These are phyloP conservation scores for Bathelium albidoporum DNA, from an alignment of 495 filamentous ascomycete genomes.

Conservation along the genomic window DNA sequence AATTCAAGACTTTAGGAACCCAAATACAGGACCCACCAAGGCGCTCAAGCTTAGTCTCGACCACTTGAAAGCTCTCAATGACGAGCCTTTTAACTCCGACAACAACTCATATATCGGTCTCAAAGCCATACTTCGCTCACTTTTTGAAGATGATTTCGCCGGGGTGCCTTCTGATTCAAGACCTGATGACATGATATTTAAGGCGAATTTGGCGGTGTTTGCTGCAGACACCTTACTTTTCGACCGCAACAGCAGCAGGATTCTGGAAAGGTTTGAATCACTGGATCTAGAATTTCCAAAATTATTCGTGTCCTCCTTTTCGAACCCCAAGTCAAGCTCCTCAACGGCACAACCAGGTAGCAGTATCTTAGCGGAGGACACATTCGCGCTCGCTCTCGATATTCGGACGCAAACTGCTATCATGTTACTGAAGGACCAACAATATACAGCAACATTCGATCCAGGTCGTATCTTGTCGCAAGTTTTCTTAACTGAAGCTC, in stretches of 20 bases:
- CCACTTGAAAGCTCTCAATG: conserved; percentile 10
- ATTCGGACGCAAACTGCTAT: conserved; percentile 8
- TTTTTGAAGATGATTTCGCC: conserved; percentile 10
- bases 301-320: background rate
- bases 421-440: conserved; percentile 1
- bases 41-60: conserved; percentile 8
- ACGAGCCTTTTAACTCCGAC: conserved; percentile 12
- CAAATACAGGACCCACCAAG: conserved; percentile 6
- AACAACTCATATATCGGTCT: conserved; percentile 15
- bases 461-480: background rate
- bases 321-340: background rate
- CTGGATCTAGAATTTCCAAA: background rate
- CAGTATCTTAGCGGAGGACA: conserved; percentile 4
- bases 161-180: conserved; percentile 9
- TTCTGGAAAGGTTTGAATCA: conserved; percentile 3
- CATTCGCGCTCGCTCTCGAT: conserved; percentile 6
- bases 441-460: background rate
- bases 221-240: conserved; percentile 7
- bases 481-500: background rate
- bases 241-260: conserved; percentile 2
- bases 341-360: conserved; percentile 6
- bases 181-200: conserved; percentile 18
- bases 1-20: background rate
- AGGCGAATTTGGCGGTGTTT: conserved; percentile 18
- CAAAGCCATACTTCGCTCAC: conserved; percentile 12